These are phyloP conservation scores for Evansstolkia leycettana DNA, from an alignment of 495 filamentous ascomycete genomes.

Conservation along the genomic window DNA sequence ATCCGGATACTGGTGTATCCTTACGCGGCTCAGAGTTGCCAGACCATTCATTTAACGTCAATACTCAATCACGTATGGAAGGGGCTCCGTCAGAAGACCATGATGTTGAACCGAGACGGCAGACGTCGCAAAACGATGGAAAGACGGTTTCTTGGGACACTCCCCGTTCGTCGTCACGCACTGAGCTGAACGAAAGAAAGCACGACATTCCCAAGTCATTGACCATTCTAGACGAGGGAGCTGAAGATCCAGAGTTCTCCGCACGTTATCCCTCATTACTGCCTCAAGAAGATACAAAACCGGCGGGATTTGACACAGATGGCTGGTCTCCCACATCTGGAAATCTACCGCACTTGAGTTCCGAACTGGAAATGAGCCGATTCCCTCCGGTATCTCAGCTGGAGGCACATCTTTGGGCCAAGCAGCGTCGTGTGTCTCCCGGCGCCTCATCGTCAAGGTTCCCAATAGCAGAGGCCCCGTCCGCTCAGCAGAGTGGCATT, in stretches of 20 bases:
- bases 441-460: not conserved
- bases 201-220: not conserved
- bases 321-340: conserved; percentile 2
- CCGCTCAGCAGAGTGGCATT: not conserved
- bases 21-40: not conserved
- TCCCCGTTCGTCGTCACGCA: no score
- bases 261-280: conserved; percentile 19
- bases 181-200: no score
- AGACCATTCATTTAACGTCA: no score
- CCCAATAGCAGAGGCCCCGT: not conserved
- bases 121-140: no score
- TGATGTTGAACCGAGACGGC: no score
- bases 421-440: conserved; percentile 5
- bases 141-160: no score
- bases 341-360: conserved; percentile 10
- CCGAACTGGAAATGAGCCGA: conserved; percentile 17
- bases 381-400: conserved; percentile 35
- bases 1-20: not conserved
- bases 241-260: conserved; percentile 14
- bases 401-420: conserved; percentile 26
- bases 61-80: no score
- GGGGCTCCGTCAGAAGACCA: no score
- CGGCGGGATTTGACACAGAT: no score
- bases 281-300: conserved; percentile 6
- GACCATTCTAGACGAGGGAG: conserved; percentile 7